Base-by-base conservation (phyloP, 2,329 filamentous ascomycete species). In the Arthrobotrys sinensis region DNA sequence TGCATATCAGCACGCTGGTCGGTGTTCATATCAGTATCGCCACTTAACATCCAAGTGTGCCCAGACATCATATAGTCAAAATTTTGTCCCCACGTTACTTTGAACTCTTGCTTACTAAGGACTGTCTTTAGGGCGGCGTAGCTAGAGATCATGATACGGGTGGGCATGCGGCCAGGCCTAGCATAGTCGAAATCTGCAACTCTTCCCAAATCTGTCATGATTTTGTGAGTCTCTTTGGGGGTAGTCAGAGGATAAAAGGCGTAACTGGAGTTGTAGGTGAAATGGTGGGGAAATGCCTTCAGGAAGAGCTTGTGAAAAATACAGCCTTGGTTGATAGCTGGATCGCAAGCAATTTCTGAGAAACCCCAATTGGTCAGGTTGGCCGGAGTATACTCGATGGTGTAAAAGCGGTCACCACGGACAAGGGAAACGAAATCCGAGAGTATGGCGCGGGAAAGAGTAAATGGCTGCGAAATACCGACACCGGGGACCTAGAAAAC, bases 331-430 rank as follows among this genome's bases (percentile, higher is more conserved):
- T 96, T 92, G 80, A 95, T 85, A 75, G 88, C 89, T 21, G 90
- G 85, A 81, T 96, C 92, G 70, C 91, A 93, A 19, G 92, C 87
- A 2, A 89, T 91, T 82, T 93, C 91, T 68, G 90, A 89, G 85
- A 89, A 95, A 19, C 93, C 93, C 93, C 93, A 97, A 84, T 93
- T 94, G 0, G 93, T 96, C 55, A 96, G 85, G 81, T 90, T 89
- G 7, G 89, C 88, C 0, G 93, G 89, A 80, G 91, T 89, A 83
- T 92, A 94, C 83, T 95, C 92, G 4, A 84, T 81, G 0, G 92
- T 94, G 85, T 94, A 94, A 85, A 93, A 91, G 19, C 93, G 86
- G 82, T 96, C 93, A 38, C 92, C 91, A 24, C 92, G 89, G 5
- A 94, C 92, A 4, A 95, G 87, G n/a, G 90, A 88, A 0, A 94